phyloP scores from a whole-genome alignment of 805 yeast genomes.

The Sungouiozyma ichnusensis region DNA sequence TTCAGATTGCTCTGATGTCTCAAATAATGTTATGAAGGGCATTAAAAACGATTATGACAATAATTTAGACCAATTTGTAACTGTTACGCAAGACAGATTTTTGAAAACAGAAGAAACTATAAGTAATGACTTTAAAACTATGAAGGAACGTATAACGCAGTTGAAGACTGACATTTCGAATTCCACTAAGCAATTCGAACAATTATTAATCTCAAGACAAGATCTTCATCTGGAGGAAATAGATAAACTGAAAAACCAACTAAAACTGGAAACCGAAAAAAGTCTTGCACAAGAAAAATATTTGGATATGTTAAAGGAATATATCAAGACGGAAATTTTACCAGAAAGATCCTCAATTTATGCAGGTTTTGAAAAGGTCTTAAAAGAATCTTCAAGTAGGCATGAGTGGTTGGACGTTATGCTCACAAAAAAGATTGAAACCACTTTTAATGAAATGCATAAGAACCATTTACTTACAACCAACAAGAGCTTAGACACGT shows the following conservation, averaged over 20 bases:
- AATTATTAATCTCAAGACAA: not conserved
- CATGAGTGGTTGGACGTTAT: constrained; percentile 5
- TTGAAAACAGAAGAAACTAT: not conserved
- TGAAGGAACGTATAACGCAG: not conserved
- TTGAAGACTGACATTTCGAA: constrained; percentile 1
- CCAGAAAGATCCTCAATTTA: constrained; percentile 7
- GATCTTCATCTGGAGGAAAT: not conserved
- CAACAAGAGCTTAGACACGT: not conserved
- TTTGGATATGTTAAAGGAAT: constrained; percentile 5
- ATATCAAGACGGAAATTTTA: constrained; percentile 8
- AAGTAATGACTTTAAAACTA: not conserved
- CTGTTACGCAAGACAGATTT: not conserved
- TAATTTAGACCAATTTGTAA: not conserved
- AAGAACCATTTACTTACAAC: constrained; percentile 2
- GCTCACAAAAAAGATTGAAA: constrained; percentile 1
- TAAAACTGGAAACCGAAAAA: constrained; percentile 6
- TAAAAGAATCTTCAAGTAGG: constrained; percentile 6
- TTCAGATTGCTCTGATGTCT: not conserved
- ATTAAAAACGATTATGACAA: not conserved
- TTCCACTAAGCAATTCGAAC: not conserved
- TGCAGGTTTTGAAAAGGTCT: constrained; percentile 2
- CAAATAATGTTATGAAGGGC: not conserved
- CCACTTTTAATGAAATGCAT: constrained; percentile 4
- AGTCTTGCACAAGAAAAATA: constrained; percentile 5
- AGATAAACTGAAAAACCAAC: constrained; percentile 5